Evolutionary conservation across 495 filamentous ascomycete species (phyloP).

Genomic region (Penicillium arizonense): DNA sequence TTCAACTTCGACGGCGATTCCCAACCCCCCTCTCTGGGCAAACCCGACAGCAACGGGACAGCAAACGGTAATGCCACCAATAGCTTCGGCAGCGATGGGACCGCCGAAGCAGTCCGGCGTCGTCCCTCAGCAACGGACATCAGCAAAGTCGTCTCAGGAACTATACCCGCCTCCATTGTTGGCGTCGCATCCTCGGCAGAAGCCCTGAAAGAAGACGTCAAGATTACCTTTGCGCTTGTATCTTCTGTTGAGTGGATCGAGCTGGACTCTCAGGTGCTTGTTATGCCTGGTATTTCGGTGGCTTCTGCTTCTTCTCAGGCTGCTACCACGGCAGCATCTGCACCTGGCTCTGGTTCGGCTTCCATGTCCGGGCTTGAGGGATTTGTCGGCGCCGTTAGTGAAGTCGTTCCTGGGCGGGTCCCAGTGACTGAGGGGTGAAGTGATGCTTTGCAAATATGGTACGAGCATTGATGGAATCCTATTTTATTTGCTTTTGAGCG

Average conservation of each 20-base stretch:
- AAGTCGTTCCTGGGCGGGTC: slow-evolving; percentile 30
- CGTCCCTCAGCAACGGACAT: slow-evolving; percentile 20
- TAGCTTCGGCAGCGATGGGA: background rate
- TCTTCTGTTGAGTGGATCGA: slow-evolving; percentile 84
- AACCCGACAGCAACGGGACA: slow-evolving; percentile 1
- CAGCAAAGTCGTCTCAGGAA: slow-evolving; percentile 21
- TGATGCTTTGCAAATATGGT: background rate
- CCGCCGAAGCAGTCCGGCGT: background rate
- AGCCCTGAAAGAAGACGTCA: slow-evolving; percentile 38
- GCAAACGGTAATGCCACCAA: background rate
- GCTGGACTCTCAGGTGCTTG: slow-evolving; percentile 70
- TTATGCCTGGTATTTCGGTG: slow-evolving; percentile 63
- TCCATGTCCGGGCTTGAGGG: slow-evolving; percentile 43
- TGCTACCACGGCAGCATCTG: slow-evolving; percentile 23
- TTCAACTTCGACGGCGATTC: slow-evolving; percentile 62
- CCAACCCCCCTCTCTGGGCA: slow-evolving; percentile 36
- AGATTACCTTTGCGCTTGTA: slow-evolving; percentile 74
- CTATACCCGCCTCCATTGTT: background rate
- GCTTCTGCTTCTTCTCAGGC: slow-evolving; percentile 22
- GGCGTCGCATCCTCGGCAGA: slow-evolving; percentile 19
- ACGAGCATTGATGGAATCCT: background rate
- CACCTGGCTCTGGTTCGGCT: slow-evolving; percentile 6
- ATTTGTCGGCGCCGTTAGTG: slow-evolving; percentile 45
- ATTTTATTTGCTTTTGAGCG: background rate
- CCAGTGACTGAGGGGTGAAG: slow-evolving; percentile 7